phyloP scores from a whole-genome alignment of 73 alveolate genomes.

The Halteria grandinella region DNA sequence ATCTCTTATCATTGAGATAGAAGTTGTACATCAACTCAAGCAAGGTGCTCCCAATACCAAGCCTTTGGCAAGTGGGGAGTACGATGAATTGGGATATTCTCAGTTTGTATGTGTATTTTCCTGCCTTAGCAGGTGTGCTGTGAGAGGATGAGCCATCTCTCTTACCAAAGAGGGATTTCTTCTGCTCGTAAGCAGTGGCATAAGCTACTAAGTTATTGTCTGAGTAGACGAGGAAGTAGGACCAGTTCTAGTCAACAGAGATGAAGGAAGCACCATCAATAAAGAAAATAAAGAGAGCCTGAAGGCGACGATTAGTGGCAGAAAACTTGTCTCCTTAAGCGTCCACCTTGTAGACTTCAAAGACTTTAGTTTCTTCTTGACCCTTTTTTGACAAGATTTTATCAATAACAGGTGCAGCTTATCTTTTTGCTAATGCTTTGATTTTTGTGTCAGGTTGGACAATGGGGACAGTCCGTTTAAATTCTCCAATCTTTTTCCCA shows the following conservation, averaged over 20 bases:
- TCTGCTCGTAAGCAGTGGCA: constrained; percentile 31
- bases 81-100: constrained; percentile 48
- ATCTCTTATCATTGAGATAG: constrained; percentile 32
- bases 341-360: constrained; percentile 23
- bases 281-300: constrained; percentile 65
- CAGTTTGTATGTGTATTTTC: background rate
- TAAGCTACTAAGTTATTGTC: constrained; percentile 42
- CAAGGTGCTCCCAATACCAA: constrained; percentile 43
- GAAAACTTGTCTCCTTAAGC: constrained; percentile 7
- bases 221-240: constrained; percentile 47
- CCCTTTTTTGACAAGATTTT: background rate
- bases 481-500: constrained; percentile 31
- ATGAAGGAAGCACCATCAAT: constrained; percentile 73
- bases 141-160: background rate
- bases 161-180: constrained; percentile 3
- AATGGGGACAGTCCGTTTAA: background rate
- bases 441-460: background rate
- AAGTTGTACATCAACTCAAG: constrained; percentile 22
- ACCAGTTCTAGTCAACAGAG: constrained; percentile 46
- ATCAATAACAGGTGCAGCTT: background rate
- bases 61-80: constrained; percentile 50
- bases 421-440: background rate
- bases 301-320: constrained; percentile 22
- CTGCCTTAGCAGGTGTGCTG: background rate
- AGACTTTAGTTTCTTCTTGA: background rate